A percentile compares a stretch with the other conserved stretches of the same genome.
Evolutionary conservation across 2,329 filamentous ascomycete species (phyloP).

Genomic region (Pyricularia sp.): DNA sequence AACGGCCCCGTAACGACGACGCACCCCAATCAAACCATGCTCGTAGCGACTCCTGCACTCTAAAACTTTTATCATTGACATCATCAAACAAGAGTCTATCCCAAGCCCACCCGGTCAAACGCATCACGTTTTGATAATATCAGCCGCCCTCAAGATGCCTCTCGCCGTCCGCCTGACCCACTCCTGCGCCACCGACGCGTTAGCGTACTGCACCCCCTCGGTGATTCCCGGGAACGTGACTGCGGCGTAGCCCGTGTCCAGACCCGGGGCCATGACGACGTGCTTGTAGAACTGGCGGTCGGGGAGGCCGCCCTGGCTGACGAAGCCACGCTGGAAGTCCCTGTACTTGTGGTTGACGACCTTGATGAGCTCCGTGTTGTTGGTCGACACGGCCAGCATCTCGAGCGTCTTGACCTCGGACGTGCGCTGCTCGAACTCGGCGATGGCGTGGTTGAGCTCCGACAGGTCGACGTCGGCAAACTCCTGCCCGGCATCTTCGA

Average conservation of each 20-base stretch:
- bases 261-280: slow-evolving; percentile 35
- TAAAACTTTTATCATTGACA: not conserved
- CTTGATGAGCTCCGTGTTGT: slow-evolving; percentile 20
- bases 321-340: slow-evolving; percentile 38
- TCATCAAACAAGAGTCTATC: not conserved
- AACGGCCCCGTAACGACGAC: not conserved
- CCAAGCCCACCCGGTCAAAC: not conserved
- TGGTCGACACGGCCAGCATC: slow-evolving; percentile 7
- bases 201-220: slow-evolving; percentile 51
- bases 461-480: slow-evolving; percentile 25
- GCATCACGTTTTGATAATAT: slow-evolving; percentile 21
- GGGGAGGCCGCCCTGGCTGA: slow-evolving; percentile 36
- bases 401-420: slow-evolving; percentile 4
- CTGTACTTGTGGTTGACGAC: slow-evolving; percentile 36
- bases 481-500: slow-evolving; percentile 16
- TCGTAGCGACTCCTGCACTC: too few relatives aligned
- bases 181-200: slow-evolving; percentile 20
- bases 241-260: slow-evolving; percentile 34
- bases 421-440: slow-evolving; percentile 7
- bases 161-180: slow-evolving; percentile 26
- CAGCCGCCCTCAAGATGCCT: slow-evolving; percentile 22
- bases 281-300: slow-evolving; percentile 34
- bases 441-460: slow-evolving; percentile 26
- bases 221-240: slow-evolving; percentile 48
- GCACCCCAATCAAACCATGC: too few relatives aligned